These are phyloP conservation scores for Cutaneotrichosporon cyanovorans DNA, from an alignment of 1,284 basidiomycete genomes.

Conservation along the genomic window DNA sequence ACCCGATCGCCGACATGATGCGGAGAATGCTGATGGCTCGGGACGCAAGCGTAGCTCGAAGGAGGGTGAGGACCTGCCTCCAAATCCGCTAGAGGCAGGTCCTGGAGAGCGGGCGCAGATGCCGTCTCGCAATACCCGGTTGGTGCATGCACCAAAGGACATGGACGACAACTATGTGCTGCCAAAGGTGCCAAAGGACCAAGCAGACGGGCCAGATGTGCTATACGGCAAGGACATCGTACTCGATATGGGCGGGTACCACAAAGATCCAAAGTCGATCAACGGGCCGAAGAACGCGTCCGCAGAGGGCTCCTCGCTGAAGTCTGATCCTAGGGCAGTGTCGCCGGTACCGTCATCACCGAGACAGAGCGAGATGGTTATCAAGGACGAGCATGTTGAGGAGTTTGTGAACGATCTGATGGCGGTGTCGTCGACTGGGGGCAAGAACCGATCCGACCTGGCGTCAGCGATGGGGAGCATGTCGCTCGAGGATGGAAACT, in stretches of 20 bases:
- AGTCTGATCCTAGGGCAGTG: too few relatives aligned
- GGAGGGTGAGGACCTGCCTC: slow-evolving; percentile 9
- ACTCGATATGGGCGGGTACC: slow-evolving; percentile 49
- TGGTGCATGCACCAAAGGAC: slow-evolving; percentile 10
- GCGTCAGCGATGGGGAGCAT: slow-evolving; percentile 9
- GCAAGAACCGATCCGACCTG: neutral
- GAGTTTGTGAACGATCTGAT: slow-evolving; percentile 15
- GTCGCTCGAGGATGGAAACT: slow-evolving; percentile 8
- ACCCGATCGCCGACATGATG: too few relatives aligned
- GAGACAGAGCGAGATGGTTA: neutral
- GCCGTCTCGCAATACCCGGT: slow-evolving; percentile 23
- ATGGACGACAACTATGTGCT: slow-evolving; percentile 53
- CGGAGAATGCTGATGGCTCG: too few relatives aligned
- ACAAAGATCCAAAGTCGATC: slow-evolving; percentile 9
- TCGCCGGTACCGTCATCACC: neutral
- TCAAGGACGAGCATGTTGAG: slow-evolving; percentile 10
- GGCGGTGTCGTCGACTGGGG: slow-evolving; percentile 3
- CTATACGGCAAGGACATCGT: slow-evolving; percentile 56
- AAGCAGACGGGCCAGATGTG: slow-evolving; percentile 57
- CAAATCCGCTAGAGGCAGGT: slow-evolving; percentile 34
- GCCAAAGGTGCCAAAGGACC: slow-evolving; percentile 48
- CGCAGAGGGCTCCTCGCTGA: too few relatives aligned
- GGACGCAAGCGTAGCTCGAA: neutral
- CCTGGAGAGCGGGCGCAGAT: slow-evolving; percentile 22
- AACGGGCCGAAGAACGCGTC: too few relatives aligned